Conservation (phyloP, 192 early-diverging fungal genomes). For the Entrophospora sp. region DNA sequence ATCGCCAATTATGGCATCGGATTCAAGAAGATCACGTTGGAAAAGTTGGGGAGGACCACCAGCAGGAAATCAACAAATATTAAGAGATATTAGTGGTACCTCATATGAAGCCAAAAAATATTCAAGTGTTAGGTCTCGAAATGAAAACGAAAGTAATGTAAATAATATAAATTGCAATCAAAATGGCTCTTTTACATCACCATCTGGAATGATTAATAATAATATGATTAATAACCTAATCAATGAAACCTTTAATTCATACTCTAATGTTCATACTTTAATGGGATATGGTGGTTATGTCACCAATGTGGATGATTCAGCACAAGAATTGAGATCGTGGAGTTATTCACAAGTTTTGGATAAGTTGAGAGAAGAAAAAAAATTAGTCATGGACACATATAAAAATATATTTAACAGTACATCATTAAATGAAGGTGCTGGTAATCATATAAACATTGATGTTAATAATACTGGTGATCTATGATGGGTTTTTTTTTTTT, state of each 20-base stretch:
- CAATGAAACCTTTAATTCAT: not conserved
- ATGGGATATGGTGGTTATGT: slow-evolving; percentile 6
- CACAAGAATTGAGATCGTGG: slow-evolving; percentile 3
- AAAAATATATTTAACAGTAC: slow-evolving; percentile 1
- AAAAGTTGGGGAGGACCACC: slow-evolving; percentile 19
- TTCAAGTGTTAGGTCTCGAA: not conserved
- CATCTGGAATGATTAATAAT: not conserved
- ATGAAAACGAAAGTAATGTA: not conserved
- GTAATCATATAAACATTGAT: too few species aligned
- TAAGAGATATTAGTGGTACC: too few species aligned
- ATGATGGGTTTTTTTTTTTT: too few species aligned
- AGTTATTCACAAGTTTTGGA: slow-evolving; percentile 6
- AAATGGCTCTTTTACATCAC: not conserved
- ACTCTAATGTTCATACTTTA: not conserved
- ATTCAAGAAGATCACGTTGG: not conserved
- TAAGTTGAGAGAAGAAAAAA: slow-evolving; percentile 11
- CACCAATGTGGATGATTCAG: not conserved
- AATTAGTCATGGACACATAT: not conserved
- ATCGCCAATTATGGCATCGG: not conserved
- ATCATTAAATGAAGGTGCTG: too few species aligned
- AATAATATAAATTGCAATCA: not conserved
- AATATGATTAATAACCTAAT: not conserved
- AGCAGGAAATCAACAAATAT: not conserved
- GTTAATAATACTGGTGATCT: too few species aligned
- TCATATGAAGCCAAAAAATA: not conserved